phyloP scores from a whole-genome alignment of 352 stramenopile species.

The Pseudoperonospora humuli region DNA sequence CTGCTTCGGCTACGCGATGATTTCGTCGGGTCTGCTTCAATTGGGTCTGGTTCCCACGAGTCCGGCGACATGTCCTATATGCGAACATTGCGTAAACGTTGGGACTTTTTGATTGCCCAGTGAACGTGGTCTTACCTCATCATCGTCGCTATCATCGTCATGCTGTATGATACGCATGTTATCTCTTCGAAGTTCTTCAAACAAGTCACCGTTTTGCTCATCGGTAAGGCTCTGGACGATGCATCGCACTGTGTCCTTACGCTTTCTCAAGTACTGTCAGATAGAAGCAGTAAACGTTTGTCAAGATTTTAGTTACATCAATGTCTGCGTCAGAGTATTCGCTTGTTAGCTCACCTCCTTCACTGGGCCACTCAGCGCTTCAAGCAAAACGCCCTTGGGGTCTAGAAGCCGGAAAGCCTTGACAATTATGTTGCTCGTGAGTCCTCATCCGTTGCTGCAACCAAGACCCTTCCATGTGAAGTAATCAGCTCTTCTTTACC shows the following conservation, averaged over 20 bases:
- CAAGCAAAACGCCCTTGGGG: slow-evolving; percentile 86
- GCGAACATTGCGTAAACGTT: neutral
- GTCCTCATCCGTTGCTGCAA: neutral
- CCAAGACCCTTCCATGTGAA: neutral
- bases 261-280: slow-evolving; percentile 84
- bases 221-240: slow-evolving; percentile 92
- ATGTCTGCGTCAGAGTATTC: neutral
- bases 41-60: slow-evolving; percentile 87
- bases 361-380: slow-evolving; percentile 58
- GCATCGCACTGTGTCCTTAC: slow-evolving; percentile 95
- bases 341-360: slow-evolving; percentile 41
- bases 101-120: neutral
- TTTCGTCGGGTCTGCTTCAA: slow-evolving; percentile 79
- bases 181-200: slow-evolving; percentile 91
- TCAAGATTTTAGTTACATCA: neutral
- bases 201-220: slow-evolving; percentile 89
- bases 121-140: slow-evolving; percentile 52
- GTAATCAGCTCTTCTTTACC: slow-evolving; percentile 13
- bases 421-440: neutral
- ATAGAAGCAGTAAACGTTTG: neutral
- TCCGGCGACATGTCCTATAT: slow-evolving; percentile 67
- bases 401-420: slow-evolving; percentile 90
- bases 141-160: slow-evolving; percentile 89
- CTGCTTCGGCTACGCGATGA: slow-evolving; percentile 68
- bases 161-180: slow-evolving; percentile 90